Evolutionary conservation across 2,329 filamentous ascomycete genomes (phyloP).

Genomic region (Aspergillus sp.): DNA sequence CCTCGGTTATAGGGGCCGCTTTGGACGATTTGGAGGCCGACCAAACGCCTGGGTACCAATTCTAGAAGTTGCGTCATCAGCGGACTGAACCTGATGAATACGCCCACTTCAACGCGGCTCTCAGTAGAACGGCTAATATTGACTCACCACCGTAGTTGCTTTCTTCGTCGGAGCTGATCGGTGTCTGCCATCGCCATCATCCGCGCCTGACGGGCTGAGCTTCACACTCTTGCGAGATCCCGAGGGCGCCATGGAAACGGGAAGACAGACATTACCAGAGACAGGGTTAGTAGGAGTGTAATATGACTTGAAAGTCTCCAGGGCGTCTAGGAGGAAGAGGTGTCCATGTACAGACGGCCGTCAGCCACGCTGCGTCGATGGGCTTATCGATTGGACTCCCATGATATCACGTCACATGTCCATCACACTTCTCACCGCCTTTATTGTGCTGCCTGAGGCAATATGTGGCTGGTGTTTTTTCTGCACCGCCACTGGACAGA

Average conservation of each 20-base stretch:
- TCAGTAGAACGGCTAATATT: neutral
- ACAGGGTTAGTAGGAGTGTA: conserved; percentile 3
- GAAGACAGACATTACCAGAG: conserved; percentile 33
- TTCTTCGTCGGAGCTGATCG: conserved; percentile 25
- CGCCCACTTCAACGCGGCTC: too few species aligned
- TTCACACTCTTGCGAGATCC: conserved; percentile 45
- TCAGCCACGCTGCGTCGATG: neutral
- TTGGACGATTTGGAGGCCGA: conserved; percentile 41
- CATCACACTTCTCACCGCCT: conserved; percentile 17
- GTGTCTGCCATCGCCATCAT: conserved; percentile 22
- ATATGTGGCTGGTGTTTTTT: conserved; percentile 8
- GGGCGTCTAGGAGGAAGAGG: conserved; percentile 6
- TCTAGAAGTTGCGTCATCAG: conserved; percentile 19
- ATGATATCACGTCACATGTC: conserved; percentile 36
- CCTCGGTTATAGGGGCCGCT: conserved; percentile 47
- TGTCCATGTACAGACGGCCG: neutral
- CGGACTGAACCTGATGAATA: too few species aligned
- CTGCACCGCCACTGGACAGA: conserved; percentile 14
- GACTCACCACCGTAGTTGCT: conserved; percentile 29
- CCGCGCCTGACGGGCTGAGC: conserved; percentile 34
- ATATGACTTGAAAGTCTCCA: neutral
- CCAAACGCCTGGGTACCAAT: conserved; percentile 48
- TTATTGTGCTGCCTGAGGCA: conserved; percentile 21
- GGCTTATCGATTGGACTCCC: neutral
- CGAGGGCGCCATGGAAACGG: conserved; percentile 36